These are phyloP conservation scores for Agastache rugosa DNA, from an alignment of 257 asterid species.

Conservation along the genomic window DNA sequence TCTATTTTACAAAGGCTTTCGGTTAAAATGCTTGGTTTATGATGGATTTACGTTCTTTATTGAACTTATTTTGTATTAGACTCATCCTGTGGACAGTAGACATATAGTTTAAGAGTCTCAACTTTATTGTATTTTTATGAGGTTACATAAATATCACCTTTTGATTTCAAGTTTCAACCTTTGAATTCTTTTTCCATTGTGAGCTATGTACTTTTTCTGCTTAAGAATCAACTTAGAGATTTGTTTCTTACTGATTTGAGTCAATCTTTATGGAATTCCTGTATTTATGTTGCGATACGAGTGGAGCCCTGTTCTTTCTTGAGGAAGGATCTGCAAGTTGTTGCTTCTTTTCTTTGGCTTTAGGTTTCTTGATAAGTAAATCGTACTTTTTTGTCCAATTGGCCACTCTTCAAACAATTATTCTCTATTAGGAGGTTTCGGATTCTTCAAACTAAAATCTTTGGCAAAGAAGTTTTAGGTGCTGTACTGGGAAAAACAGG, in stretches of 20 bases:
- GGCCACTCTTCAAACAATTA: not conserved
- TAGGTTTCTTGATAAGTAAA: not conserved
- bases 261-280: not conserved
- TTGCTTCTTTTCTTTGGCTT: slow-evolving; percentile 8
- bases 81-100: not conserved
- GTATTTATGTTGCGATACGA: not conserved
- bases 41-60: not conserved
- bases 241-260: not conserved
- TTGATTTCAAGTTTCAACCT: not conserved
- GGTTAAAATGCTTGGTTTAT: slow-evolving; percentile 1
- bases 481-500: not conserved
- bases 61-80: not conserved
- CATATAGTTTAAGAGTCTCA: not conserved
- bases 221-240: not conserved
- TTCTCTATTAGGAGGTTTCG: not conserved
- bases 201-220: not conserved
- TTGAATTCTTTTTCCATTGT: not conserved
- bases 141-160: not conserved
- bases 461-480: not conserved
- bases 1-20: not conserved
- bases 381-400: not conserved
- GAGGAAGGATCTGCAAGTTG: not conserved
- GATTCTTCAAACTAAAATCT: not conserved
- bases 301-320: not conserved
- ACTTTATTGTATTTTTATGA: not conserved